phyloP scores from a whole-genome alignment of 225 moss, liverwort and hornwort species.

The Rhytidiadelphus loreus region DNA sequence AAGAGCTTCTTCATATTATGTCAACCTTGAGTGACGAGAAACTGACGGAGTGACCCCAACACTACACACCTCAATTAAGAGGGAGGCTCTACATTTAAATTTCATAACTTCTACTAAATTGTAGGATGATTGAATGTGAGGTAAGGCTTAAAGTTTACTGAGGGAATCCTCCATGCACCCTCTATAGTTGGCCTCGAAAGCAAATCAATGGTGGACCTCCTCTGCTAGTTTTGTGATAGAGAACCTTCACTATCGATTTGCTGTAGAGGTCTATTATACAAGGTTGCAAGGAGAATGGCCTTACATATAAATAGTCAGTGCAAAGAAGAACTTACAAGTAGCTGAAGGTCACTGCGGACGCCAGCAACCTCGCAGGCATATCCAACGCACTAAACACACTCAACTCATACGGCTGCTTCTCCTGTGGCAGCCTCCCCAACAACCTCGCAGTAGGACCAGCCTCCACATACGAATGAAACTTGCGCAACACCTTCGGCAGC shows the following conservation, averaged over 20 bases:
- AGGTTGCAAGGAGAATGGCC: not conserved
- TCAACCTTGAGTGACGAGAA: not conserved
- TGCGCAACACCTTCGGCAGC: constrained; percentile 41
- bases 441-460: constrained; percentile 43
- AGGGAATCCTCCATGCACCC: not conserved
- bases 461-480: constrained; percentile 38
- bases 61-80: not conserved
- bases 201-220: not conserved
- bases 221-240: not conserved
- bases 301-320: not conserved
- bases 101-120: not conserved
- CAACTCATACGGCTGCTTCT: constrained; percentile 42
- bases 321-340: constrained; percentile 27
- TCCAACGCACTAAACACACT: constrained; percentile 53
- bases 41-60: not conserved
- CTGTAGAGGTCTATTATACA: not conserved
- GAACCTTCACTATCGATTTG: not conserved
- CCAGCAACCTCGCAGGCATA: constrained; percentile 30
- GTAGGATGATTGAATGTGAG: too few species aligned
- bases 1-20: not conserved
- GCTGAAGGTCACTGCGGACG: constrained; percentile 40
- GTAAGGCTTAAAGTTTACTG: not conserved
- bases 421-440: constrained; percentile 35
- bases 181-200: not conserved
- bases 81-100: not conserved